Evolutionary conservation across 305 asterid genomes (phyloP), one percentile per base, ranked within the genome.

Genomic region (Nicotiana rustica): DNA sequence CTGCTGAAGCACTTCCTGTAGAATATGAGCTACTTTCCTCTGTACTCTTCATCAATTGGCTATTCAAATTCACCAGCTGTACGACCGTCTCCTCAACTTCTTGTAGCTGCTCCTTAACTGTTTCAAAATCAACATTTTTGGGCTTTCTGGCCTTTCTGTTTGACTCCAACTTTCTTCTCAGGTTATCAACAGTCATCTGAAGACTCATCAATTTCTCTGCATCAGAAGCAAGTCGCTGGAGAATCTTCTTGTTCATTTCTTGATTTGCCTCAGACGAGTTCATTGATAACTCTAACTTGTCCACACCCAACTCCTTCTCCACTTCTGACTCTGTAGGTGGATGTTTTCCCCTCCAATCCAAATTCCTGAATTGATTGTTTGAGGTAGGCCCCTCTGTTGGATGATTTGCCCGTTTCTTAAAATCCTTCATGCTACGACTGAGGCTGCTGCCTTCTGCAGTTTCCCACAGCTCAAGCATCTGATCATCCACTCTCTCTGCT

Each of bases 81-180:
- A 79, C 81, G 1, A 93, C 90, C 0, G 94, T 92, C 84, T 93
- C 99, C 87, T 96, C 98, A 1, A 97, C 97, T 87, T 96, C 98
- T 41, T 90, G 85, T 25, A 96, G 60, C 94, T 96, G 99, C 76
- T 95, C 98, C 49, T 92, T 88, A 7, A 96, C 96, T 4, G 94
- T 95, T 67, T 92, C 98, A 71, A 90, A 83, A 81, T 95, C 97
- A 7, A 92, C 87, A 59, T 85, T 90, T 85, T 90, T 90, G 6
- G 84, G 49, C 81, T 90, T 91, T 82, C 82, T 86, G 69, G 89
- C 79, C 87, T 88, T 93, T 82, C 79, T 91, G 85, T 77, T 90
- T 5, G 85, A 77, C 62, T 92, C 96, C 85, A 95, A 41, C 82
- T 92, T 93, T 85, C 85, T 81, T 25, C 88, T 91, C 89, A 95